A percentile compares a stretch with the other conserved stretches of the same genome.
These are phyloP conservation scores for Sphaerulina musiva DNA, from an alignment of 2,329 filamentous ascomycete genomes.

Conservation along the genomic window DNA sequence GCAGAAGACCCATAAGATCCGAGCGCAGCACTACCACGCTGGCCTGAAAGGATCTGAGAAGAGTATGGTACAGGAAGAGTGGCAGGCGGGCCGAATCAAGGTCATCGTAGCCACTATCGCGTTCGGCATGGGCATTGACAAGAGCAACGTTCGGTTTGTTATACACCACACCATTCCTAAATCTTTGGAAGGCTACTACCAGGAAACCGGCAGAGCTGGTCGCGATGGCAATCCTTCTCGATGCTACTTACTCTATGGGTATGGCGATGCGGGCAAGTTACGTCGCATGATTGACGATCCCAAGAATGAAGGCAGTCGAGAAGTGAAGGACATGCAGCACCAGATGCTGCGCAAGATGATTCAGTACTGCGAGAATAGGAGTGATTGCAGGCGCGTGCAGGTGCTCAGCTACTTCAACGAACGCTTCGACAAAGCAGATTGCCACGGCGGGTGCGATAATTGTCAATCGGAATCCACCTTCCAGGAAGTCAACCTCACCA, in stretches of 20 bases:
- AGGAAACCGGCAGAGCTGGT: slow-evolving; percentile 92
- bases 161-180: slow-evolving; percentile 91
- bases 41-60: slow-evolving; percentile 64
- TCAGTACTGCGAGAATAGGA: slow-evolving; percentile 81
- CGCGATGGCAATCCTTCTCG: slow-evolving; percentile 80
- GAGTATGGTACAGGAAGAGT: slow-evolving; percentile 63
- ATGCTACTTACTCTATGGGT: slow-evolving; percentile 86
- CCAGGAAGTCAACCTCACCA: slow-evolving; percentile 68
- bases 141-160: slow-evolving; percentile 91
- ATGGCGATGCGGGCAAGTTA: slow-evolving; percentile 65
- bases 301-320: slow-evolving; percentile 61
- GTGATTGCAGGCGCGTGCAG: slow-evolving; percentile 79
- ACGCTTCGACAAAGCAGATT: slow-evolving; percentile 64
- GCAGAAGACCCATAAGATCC: slow-evolving; percentile 54
- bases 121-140: slow-evolving; percentile 99
- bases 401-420: slow-evolving; percentile 95
- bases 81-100: slow-evolving; percentile 73
- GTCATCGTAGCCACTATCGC: slow-evolving; percentile 89
- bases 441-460: slow-evolving; percentile 76
- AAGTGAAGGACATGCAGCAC: slow-evolving; percentile 77
- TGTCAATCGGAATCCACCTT: slow-evolving; percentile 68
- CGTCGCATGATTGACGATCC: slow-evolving; percentile 77
- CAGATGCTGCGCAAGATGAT: slow-evolving; percentile 80
- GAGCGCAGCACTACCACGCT: slow-evolving; percentile 81
- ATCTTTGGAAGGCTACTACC: slow-evolving; percentile 94